Percentiles rank a stretch among this genome's conserved stretches.
phyloP scores from a whole-genome alignment of 2,329 filamentous ascomycete genomes.

The Alternaria atra region DNA sequence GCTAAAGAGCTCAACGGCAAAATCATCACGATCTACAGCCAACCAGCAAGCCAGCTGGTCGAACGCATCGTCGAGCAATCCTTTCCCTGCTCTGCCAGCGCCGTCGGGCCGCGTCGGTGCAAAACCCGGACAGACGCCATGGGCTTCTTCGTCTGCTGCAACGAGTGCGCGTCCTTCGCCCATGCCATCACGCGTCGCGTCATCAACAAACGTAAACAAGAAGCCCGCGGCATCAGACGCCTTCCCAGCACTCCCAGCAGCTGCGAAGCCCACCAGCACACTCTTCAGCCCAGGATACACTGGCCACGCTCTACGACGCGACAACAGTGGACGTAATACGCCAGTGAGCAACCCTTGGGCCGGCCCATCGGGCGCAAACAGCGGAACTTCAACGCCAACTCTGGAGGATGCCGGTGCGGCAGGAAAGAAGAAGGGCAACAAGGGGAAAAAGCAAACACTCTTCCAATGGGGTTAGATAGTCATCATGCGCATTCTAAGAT shows the following conservation, averaged over 20 bases:
- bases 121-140: slow-evolving; percentile 48
- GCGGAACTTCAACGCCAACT: slow-evolving; percentile 33
- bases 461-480: slow-evolving; percentile 57
- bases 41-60: slow-evolving; percentile 67
- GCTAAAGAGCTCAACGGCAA: slow-evolving; percentile 73
- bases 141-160: slow-evolving; percentile 43
- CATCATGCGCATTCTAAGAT: not conserved
- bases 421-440: slow-evolving; percentile 58
- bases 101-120: slow-evolving; percentile 44
- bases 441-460: slow-evolving; percentile 61
- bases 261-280: slow-evolving; percentile 71
- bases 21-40: slow-evolving; percentile 69
- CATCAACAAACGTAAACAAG: slow-evolving; percentile 40
- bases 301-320: slow-evolving; percentile 55
- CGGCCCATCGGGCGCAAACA: slow-evolving; percentile 39
- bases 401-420: slow-evolving; percentile 33
- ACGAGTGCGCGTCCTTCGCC: slow-evolving; percentile 49
- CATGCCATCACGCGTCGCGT: slow-evolving; percentile 44
- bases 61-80: slow-evolving; percentile 49
- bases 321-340: slow-evolving; percentile 52
- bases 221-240: slow-evolving; percentile 60
- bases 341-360: slow-evolving; percentile 53
- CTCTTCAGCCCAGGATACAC: slow-evolving; percentile 61
- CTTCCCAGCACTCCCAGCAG: slow-evolving; percentile 84
- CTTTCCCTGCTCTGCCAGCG: slow-evolving; percentile 46